Evolutionary conservation across 2,329 filamentous ascomycete genomes (phyloP), one percentile per base, ranked within the genome.

Genomic region (Fusarium duplospermum): DNA sequence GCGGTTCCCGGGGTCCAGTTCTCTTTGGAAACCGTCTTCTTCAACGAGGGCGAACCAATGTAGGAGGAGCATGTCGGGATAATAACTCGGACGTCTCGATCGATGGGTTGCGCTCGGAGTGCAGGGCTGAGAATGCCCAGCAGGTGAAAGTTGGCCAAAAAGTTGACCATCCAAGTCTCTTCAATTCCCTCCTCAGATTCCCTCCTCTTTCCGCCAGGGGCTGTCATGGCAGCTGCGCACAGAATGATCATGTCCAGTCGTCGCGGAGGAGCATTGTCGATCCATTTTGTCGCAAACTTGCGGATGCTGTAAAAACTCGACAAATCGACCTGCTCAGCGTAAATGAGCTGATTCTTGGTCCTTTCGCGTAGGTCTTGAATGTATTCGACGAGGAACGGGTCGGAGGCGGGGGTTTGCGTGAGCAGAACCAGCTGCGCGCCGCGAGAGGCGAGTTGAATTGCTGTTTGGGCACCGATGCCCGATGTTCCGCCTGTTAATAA

Each of bases 401-500:
- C 95, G 40, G 91, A 91, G 14, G 94, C 90, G 31, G 93, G 87
- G 78, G 95, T 90, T 73, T 94, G 94, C 7, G 96, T 97, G 60
- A 99, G 90, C 50, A 99, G 91, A 68, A 98, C 89, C 72, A 99
- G 87, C 85, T 99, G 97, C 56, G 96, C 95, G 74, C 96, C 96
- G 74, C 95, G 91, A 20, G 85, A 81, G 64, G 96, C 96, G 62
- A 99, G 89, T 67, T 92, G 90, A 73, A 90, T 87, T 6, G 93
- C 93, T 50, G 94, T 90, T 66, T 90, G 88, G 68, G 94, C 93
- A 59, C 96, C 96, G 80, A 99, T 93, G 16, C 96, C 96, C 54
- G 95, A 96, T 62, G 96, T 99, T 31, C 96, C 96, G 76, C 96
- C 95, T 20, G 96, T 99, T 62, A 99, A 90, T 87, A 99, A 92